Conservation (phyloP, 1,284 basidiomycete genomes). For the Ceratobasidium papillatum region DNA sequence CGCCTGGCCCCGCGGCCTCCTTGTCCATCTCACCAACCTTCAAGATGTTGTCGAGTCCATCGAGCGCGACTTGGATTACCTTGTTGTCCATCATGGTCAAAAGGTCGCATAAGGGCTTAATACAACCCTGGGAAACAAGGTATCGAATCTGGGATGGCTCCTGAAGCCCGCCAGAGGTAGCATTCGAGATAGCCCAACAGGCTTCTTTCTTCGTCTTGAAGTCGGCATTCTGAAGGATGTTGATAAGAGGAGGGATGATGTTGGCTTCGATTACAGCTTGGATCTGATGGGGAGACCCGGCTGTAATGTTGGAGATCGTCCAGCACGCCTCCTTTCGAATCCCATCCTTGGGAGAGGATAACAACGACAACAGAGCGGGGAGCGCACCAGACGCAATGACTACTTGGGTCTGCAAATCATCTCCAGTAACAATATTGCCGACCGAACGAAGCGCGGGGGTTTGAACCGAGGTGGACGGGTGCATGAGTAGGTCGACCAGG, state of each 20-base stretch:
- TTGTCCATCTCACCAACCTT: constrained; percentile 99
- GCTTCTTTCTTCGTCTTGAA: constrained; percentile 99
- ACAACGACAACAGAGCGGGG: constrained; percentile 63
- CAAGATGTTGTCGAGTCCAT: constrained; percentile 98
- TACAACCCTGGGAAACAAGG: constrained; percentile 96
- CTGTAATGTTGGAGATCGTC: constrained; percentile 99
- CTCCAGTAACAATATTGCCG: constrained; percentile 72
- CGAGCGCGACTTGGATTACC: constrained; percentile 97
- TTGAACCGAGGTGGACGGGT: constrained; percentile 84
- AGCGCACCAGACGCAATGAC: constrained; percentile 67
- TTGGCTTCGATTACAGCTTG: constrained; percentile 75
- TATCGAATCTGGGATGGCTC: constrained; percentile 98
- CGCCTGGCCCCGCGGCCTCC: constrained; percentile 81
- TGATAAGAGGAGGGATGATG: constrained; percentile 97
- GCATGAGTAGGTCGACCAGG: constrained; percentile 97
- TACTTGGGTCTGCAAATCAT: constrained; percentile 71
- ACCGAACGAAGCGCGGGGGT: constrained; percentile 70
- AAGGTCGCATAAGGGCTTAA: constrained; percentile 97
- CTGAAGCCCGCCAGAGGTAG: constrained; percentile 96
- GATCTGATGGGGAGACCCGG: constrained; percentile 95
- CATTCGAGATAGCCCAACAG: constrained; percentile 99
- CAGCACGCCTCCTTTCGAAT: constrained; percentile 94
- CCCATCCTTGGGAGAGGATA: constrained; percentile 68
- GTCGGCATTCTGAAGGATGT: constrained; percentile 96
- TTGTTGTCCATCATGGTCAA: constrained; percentile 99